Base-by-base conservation (phyloP, 2,329 filamentous ascomycete genomes). In the Curvularia sp. region DNA sequence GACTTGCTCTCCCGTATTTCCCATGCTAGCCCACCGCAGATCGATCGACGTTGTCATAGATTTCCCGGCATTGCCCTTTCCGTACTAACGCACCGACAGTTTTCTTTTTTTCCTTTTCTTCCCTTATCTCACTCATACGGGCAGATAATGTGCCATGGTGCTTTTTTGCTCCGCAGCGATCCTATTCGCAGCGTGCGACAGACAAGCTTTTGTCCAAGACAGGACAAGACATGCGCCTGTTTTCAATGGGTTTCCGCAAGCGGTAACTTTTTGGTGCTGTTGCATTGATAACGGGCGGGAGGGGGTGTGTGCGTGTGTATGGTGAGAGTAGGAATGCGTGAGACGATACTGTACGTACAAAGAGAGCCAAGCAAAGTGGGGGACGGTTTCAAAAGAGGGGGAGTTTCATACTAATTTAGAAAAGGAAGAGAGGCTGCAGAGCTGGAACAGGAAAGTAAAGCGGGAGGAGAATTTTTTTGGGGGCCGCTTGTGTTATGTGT, bases 221-320 rank as follows among this genome's bases (percentile, higher is more conserved):
- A 9, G n/a, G 32, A 38, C 49, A 65, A 63, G 60, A 51, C 54
- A 39, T 52, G 42, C 47, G 32, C 60, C 60, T 60, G 52, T 6
- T 55, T 49, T 55, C 43, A 18, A 55, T 36, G 46, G 34, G 13
- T 38, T 36, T n/a, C 32, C 32, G 4, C 10, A 15, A 15, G 15
- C 13, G 32, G 32, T 15, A 30, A 28, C 27, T 12, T 21, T 42
- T 23, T 2, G 18, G 21, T 8, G 3, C 9, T 12, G 39, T 25
- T 42, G 39, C 19, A 30, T 21, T 15, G 28, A 23, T 28, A 23
- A 34, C 7, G 30, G 18, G 28, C 9, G 8, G 43, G 10, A 1
- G 42, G 43, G 28, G 27, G 43, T 6, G 5, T 15, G 3, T 27
- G 5, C 5, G 3, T 27, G 3, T 27, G 25, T 3, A 4, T 27